Base-by-base conservation (phyloP, 23 red algal species). In the Gracilaria domingensis region DNA sequence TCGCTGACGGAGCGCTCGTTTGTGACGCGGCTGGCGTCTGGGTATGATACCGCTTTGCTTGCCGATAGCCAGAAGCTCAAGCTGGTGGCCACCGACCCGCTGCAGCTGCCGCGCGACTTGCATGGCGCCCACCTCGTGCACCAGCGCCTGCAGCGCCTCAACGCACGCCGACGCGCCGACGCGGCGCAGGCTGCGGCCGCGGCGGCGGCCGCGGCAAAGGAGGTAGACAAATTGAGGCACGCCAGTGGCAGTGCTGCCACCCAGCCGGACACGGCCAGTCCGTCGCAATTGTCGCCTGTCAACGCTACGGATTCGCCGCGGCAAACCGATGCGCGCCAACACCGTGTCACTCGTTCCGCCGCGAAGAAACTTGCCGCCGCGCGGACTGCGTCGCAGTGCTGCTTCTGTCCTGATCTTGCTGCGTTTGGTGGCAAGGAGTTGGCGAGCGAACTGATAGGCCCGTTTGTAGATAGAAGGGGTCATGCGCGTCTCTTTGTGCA, bases 381-480 rank as follows among this genome's bases (percentile, higher is more conserved):
- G 25, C 64, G 69, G 5, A 75, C 61, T 12, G 49, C 84, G 44
- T 87, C 84, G 23, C 62, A 91, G 40, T 94, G 91, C 65, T 87
- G 91, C 76, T 88, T 94, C 61, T 94, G 91, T 79, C 91, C 91
- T 2, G 58, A 69, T 18, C 66, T 87, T 34, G 12, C 79, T 12
- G 72, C 72, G 2, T 85, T 85, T 49, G 79, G 56, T 32, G 91
- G 85, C 26, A 66, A 74, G 45, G 83, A 94, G 33, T 36, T 87
- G 56, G 66, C 75, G 18, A 94, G 77, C 71, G 95, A 97, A 79
- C 56, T 97, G 32, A 82, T 97, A 50, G 95, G 95, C 29, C 95
- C 95, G 3, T 97, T 97, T 88, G 83, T 83, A 25, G 93, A 94
- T 40, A 64, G 51, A 38, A 7, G 81, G 26, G 90, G 84, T 16